Evolutionary conservation across 176 grass and related monocot species (phyloP).

Genomic region (Poa annua): DNA sequence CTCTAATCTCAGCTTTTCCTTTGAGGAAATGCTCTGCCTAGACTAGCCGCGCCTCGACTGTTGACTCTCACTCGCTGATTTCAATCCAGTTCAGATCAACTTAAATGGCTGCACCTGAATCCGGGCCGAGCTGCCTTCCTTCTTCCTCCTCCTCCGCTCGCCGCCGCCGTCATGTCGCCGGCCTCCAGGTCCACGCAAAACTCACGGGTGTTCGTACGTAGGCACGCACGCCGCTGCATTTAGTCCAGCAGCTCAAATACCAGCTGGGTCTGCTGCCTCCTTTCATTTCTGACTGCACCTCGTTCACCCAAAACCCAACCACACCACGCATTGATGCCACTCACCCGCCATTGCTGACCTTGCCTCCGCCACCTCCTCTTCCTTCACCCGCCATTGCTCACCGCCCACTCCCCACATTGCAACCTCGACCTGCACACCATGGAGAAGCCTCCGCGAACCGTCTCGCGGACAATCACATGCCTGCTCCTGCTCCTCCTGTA

Average conservation of each 20-base stretch:
- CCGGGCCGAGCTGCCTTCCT: neutral
- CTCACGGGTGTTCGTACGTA: neutral
- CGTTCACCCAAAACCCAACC: neutral
- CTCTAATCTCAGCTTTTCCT: neutral
- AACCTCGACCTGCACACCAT: neutral
- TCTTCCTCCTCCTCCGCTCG: neutral
- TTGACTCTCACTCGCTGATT: neutral
- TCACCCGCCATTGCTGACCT: conserved; percentile 26
- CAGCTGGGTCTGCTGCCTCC: neutral
- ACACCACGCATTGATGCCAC: neutral
- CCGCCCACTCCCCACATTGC: neutral
- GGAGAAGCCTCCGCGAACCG: conserved; percentile 12
- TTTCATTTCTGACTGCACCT: neutral
- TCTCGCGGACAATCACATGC: conserved; percentile 1
- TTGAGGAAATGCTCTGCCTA: neutral
- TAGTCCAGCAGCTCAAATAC: neutral
- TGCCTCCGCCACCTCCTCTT: neutral
- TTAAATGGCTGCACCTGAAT: neutral
- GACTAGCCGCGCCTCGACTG: neutral
- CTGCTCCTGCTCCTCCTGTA: neutral
- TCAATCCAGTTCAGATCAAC: neutral
- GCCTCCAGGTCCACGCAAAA: neutral
- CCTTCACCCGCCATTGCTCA: neutral
- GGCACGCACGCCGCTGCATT: neutral
- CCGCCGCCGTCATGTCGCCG: neutral